Base-by-base conservation (phyloP, 2,329 filamentous ascomycete genomes). In the Falciphora oryzae region DNA sequence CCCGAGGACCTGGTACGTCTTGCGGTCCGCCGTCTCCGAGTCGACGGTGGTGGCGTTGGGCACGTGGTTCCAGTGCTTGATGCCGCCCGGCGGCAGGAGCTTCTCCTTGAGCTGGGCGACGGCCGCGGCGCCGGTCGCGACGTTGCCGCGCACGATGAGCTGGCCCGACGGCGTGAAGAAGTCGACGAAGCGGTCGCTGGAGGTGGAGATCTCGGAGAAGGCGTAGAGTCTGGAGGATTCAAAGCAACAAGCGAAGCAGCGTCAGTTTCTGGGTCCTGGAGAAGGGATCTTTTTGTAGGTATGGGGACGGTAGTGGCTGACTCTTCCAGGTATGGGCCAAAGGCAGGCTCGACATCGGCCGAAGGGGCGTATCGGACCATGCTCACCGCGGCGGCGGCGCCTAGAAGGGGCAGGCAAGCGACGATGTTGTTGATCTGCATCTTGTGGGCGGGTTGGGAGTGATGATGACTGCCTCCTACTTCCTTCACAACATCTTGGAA, bases 61-160 rank as follows among this genome's bases (percentile, higher is more conserved):
- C 22, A 50, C 2, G 60, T 62, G 60, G 60, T 62, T 62, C 60
- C 60, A 56, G 60, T 62, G 60, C 60, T 62, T 62, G 35, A 10
- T 62, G 29, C 60, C 60, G 4, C 32, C 35, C 1, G 32, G 2
- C 11, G 60, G 60, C n/a, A 62, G 25, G 10, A 62, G 60, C 2
- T 3, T 3, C 60, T 63, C 22, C 62, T 63, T 63, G 62, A 63
- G 56, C 56, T 58, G 11, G 62, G 38, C n/a, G 56, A 62, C 53
- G 25, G 35, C 60, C 3, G 4, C 6, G 25, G 60, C 35, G 5
- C 60, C 60, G 6, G 31, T 35, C 10, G 60, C 60, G 25, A 18
- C 14, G 35, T 29, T 62, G 38, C 5, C 25, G 38, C 44, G 60
- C 38, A 56, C 60, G 35, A 62, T 62, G 38, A 62, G 38, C 27